A percentile compares a stretch with the other conserved stretches of the same genome.
Conservation (phyloP, 2,329 filamentous ascomycete species). For the Epichloe gansuensis region DNA sequence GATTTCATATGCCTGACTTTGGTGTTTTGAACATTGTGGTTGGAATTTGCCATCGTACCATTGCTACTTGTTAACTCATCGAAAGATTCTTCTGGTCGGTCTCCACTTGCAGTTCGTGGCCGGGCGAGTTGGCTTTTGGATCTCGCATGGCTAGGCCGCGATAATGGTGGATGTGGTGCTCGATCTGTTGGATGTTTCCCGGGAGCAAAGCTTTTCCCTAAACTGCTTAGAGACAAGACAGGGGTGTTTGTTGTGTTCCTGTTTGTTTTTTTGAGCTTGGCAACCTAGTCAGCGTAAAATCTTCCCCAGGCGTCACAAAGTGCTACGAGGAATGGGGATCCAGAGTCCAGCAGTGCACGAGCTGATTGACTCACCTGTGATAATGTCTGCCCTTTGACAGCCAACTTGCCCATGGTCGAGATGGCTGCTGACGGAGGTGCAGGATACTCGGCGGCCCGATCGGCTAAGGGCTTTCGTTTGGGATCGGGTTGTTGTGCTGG, state of each 20-base stretch:
- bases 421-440: conserved; percentile 14
- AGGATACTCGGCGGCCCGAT: conserved; percentile 40
- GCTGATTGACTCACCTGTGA: conserved; percentile 14
- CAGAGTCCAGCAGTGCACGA: background rate
- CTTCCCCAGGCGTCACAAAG: background rate
- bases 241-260: conserved; percentile 23
- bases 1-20: conserved; percentile 16
- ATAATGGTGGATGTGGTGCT: conserved; percentile 39
- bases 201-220: conserved; percentile 45
- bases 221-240: conserved; percentile 27
- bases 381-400: conserved; percentile 32
- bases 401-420: conserved; percentile 24
- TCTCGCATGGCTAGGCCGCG: conserved; percentile 34
- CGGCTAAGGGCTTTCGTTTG: conserved; percentile 46
- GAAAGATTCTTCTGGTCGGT: conserved; percentile 25
- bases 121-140: conserved; percentile 25
- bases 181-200: conserved; percentile 36
- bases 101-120: conserved; percentile 28
- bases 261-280: conserved; percentile 26
- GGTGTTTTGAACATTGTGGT: conserved; percentile 7
- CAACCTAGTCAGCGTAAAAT: background rate
- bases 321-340: background rate
- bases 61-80: conserved; percentile 20
- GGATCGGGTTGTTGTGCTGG: conserved; percentile 41
- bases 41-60: conserved; percentile 20